phyloP scores from a whole-genome alignment of 2,329 filamentous ascomycete genomes.

The Colletotrichum salicis region DNA sequence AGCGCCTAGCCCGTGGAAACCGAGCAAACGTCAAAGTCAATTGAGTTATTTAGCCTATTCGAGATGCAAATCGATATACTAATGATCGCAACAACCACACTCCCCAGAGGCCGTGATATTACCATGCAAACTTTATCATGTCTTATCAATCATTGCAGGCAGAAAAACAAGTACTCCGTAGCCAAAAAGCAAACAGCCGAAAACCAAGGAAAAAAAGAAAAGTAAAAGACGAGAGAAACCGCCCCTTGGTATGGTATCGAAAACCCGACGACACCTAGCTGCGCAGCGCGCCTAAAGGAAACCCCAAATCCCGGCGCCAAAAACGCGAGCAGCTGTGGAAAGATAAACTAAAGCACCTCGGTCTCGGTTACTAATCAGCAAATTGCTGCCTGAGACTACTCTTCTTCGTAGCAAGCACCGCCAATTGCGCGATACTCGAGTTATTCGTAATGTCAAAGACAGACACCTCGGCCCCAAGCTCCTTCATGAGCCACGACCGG shows the following conservation, averaged over 20 bases:
- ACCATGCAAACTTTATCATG: neutral
- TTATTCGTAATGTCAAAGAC: conserved; percentile 57
- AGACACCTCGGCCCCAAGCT: conserved; percentile 55
- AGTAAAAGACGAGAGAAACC: neutral
- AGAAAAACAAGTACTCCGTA: neutral
- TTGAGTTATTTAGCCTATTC: neutral
- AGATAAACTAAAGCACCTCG: neutral
- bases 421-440: conserved; percentile 38
- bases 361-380: neutral
- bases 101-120: neutral
- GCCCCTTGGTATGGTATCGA: neutral
- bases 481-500: conserved; percentile 59
- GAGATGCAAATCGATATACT: neutral
- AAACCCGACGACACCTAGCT: no score
- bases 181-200: no score
- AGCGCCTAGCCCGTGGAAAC: neutral
- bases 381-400: conserved; percentile 38
- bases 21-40: neutral
- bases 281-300: neutral
- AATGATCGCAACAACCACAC: neutral
- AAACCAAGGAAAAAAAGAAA: neutral
- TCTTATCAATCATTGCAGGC: neutral
- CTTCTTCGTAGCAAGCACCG: conserved; percentile 38
- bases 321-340: neutral
- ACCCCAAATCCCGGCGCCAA: no score